These are phyloP conservation scores for Trichaptum fuscoviolaceum DNA, from an alignment of 768 basidiomycete genomes.

Conservation along the genomic window DNA sequence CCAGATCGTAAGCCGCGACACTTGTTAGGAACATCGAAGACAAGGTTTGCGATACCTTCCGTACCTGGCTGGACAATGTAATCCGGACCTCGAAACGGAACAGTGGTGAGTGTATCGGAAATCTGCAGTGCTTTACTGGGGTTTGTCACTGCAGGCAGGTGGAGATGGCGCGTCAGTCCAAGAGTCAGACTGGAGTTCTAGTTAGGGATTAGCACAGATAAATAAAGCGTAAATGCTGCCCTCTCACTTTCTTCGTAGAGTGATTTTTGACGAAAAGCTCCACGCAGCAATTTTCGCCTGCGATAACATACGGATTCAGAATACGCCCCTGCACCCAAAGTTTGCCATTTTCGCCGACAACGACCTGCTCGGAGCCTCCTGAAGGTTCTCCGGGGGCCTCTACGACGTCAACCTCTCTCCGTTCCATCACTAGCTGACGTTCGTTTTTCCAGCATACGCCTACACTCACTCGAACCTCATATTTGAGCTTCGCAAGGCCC, in stretches of 20 bases:
- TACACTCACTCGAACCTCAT: conserved; percentile 69
- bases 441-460: conserved; percentile 75
- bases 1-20: conserved; percentile 66
- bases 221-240: conserved; percentile 7
- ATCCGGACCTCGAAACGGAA: conserved; percentile 70
- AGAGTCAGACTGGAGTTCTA: conserved; percentile 68
- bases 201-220: not conserved
- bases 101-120: conserved; percentile 61
- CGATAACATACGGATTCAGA: conserved; percentile 55
- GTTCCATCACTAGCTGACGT: conserved; percentile 59
- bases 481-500: conserved; percentile 62
- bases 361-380: conserved; percentile 32
- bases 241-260: conserved; percentile 65
- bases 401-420: conserved; percentile 57
- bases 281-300: conserved; percentile 66
- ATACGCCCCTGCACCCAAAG: conserved; percentile 71
- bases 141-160: conserved; percentile 38
- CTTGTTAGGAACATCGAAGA: conserved; percentile 69
- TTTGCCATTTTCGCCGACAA: conserved; percentile 74
- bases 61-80: conserved; percentile 68
- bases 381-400: conserved; percentile 50
- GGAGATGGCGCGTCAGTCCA: conserved; percentile 54
- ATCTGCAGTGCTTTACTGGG: conserved; percentile 48
- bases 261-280: conserved; percentile 81
- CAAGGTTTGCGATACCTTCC: conserved; percentile 75